Conservation (phyloP, 2,329 filamentous ascomycete genomes). For the Colletotrichum cereale region DNA sequence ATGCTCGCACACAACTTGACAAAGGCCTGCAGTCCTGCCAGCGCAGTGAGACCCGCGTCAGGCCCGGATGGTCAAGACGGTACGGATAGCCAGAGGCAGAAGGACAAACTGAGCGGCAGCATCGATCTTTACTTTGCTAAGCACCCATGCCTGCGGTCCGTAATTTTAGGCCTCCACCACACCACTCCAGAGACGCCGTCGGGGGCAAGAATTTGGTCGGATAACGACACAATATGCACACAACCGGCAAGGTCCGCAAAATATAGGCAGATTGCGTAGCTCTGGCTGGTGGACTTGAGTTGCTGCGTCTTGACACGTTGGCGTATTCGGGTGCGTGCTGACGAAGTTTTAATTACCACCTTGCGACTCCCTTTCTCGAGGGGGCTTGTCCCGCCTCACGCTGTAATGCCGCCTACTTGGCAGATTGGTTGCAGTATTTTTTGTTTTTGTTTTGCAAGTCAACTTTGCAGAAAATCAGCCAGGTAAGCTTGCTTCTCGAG, state of each 20-base stretch:
- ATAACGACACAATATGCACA: conserved; percentile 34
- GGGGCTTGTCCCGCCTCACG: background rate
- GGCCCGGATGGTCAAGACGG: conserved; percentile 16
- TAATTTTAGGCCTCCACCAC: conserved; percentile 17
- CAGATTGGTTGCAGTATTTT: background rate
- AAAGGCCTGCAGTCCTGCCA: conserved; percentile 29
- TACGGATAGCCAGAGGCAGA: background rate
- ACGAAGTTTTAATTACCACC: conserved; percentile 37
- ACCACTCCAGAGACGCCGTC: conserved; percentile 25
- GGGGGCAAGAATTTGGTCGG: conserved; percentile 22
- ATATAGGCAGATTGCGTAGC: conserved; percentile 16
- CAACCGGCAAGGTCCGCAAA: conserved; percentile 25
- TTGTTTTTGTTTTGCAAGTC: too few relatives aligned
- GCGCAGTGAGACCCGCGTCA: conserved; percentile 28
- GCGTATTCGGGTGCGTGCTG: conserved; percentile 33
- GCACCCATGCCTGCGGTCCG: conserved; percentile 16
- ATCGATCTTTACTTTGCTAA: conserved; percentile 21
- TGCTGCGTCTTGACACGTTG: conserved; percentile 36
- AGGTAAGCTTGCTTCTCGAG: conserved; percentile 15
- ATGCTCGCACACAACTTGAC: conserved; percentile 26
- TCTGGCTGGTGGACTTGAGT: conserved; percentile 23
- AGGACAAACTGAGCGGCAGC: background rate
- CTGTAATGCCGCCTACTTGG: background rate
- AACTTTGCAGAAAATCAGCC: background rate
- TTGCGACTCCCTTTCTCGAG: background rate